These are phyloP conservation scores for Chaetomium sp. DNA, from an alignment of 2,329 filamentous ascomycete genomes.

Conservation along the genomic window DNA sequence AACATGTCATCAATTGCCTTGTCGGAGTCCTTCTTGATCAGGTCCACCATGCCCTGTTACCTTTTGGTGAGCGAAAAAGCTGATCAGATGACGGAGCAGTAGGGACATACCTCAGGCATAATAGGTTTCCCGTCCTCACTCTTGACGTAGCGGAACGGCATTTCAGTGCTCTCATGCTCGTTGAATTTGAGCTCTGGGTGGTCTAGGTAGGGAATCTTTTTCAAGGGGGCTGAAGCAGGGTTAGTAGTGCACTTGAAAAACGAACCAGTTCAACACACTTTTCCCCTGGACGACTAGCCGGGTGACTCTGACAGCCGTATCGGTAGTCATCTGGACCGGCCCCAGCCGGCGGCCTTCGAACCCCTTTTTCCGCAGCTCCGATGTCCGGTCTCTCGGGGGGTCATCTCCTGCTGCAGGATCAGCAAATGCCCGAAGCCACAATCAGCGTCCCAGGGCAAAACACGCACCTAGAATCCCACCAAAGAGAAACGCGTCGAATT, in stretches of 20 bases:
- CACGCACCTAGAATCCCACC: slow-evolving; percentile 86
- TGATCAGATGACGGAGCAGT: slow-evolving; percentile 29
- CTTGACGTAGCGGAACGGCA: slow-evolving; percentile 96
- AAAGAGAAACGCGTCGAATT: slow-evolving; percentile 91
- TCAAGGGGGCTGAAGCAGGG: slow-evolving; percentile 64
- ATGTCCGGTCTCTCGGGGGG: slow-evolving; percentile 90
- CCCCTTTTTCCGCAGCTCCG: slow-evolving; percentile 92
- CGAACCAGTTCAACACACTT: slow-evolving; percentile 53
- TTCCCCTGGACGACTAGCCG: slow-evolving; percentile 84
- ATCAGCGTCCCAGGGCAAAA: not conserved
- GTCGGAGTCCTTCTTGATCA: slow-evolving; percentile 92
- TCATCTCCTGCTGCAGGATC: slow-evolving; percentile 70
- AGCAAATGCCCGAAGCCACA: slow-evolving; percentile 8
- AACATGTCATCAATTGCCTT: slow-evolving; percentile 88
- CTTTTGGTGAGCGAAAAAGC: slow-evolving; percentile 13
- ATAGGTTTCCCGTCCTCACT: slow-evolving; percentile 74
- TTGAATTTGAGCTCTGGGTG: slow-evolving; percentile 88
- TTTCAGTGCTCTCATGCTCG: slow-evolving; percentile 90
- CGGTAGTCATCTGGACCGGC: slow-evolving; percentile 96
- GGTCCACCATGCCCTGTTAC: slow-evolving; percentile 87
- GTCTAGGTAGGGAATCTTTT: slow-evolving; percentile 80
- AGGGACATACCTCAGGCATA: slow-evolving; percentile 76
- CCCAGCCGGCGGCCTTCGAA: slow-evolving; percentile 86
- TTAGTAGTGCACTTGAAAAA: not conserved
- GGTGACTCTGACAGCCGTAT: slow-evolving; percentile 93